Base-by-base conservation (phyloP, 2,329 filamentous ascomycete species). In the Phyllosticta citriasiana region DNA sequence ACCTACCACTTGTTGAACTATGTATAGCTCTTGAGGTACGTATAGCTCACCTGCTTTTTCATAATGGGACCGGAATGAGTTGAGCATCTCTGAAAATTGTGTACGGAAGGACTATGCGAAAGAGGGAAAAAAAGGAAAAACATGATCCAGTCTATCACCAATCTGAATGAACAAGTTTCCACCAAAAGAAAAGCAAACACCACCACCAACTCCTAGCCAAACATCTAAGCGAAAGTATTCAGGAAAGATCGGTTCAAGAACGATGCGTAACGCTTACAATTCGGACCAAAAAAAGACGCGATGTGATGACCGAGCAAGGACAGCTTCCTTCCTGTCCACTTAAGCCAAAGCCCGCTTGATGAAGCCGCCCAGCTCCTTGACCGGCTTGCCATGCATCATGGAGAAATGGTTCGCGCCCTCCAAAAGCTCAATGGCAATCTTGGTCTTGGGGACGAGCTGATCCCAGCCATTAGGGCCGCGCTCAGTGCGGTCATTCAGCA, bases 401-500 rank as follows among this genome's bases (percentile, higher is more conserved):
- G 70, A 73, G 64, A 76, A 76, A 63, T 77, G 74, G 67, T 76
- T 74, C 51, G 65, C 70, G 35, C 70, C 72, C 35, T 71, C 66
- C 52, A 65, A 65, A 50, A 73, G 67, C 57, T 76, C 73, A 56
- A 76, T 72, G 55, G 73, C 67, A 26, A 57, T 10, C 35, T 14
- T 16, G 12, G 7, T 33, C 4, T 72, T 73, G 2, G 66, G 67
- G 30, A 80, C 71, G 27, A 80, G 69, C 6, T 71, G 72, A 61
- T 78, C 74, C 78, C 78, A 80, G 25, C 76, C 76, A 64, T 78
- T 78, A 2, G 76, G 72, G 2, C 77, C 76, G 60, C 80, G 76
- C 56, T 80, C 77, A 12, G 71, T 77, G 51, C 78, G 72, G 64
- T 78, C 76, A 62, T 79, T 76, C 55, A 79, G 67, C 58, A 81